These are phyloP conservation scores for Amoeboaphelidium protococcarum DNA, from an alignment of 371 early-diverging fungal species.

Conservation along the genomic window DNA sequence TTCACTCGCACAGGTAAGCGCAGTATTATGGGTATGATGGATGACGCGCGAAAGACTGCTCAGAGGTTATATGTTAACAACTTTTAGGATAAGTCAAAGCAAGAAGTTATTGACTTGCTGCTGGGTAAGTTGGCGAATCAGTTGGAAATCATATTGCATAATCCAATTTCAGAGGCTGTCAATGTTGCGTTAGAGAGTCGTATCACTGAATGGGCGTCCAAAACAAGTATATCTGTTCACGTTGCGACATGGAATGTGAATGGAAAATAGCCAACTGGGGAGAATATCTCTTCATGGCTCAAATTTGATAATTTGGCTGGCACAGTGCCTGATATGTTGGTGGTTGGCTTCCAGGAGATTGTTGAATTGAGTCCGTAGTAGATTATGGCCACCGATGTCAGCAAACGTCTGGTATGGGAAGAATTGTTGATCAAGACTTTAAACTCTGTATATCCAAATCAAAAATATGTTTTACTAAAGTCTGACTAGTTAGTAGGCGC, in stretches of 20 bases:
- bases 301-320: conserved; percentile 2
- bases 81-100: conserved; percentile 66
- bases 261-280: conserved; percentile 36
- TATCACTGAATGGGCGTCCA: conserved; percentile 5
- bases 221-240: conserved; percentile 28
- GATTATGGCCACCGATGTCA: conserved; percentile 45
- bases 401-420: conserved; percentile 17
- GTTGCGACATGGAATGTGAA: conserved; percentile 77
- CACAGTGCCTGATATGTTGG: conserved; percentile 60
- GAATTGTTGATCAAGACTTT: not conserved
- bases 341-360: conserved; percentile 78
- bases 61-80: conserved; percentile 76
- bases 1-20: conserved; percentile 70
- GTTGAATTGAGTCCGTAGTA: conserved; percentile 67
- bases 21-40: conserved; percentile 29
- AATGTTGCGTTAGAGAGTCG: conserved; percentile 11
- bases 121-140: conserved; percentile 20
- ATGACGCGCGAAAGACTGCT: conserved; percentile 72
- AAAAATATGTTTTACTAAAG: conserved; percentile 1
- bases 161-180: conserved; percentile 15
- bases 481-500: conserved; percentile 5
- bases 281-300: conserved; percentile 35
- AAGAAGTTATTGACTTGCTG: conserved; percentile 64
- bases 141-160: conserved; percentile 5
- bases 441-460: not conserved